A percentile compares a stretch with the other conserved stretches of the same genome.
Conservation (phyloP, 129 eudicot species). For the Pulicaria dysenterica region DNA sequence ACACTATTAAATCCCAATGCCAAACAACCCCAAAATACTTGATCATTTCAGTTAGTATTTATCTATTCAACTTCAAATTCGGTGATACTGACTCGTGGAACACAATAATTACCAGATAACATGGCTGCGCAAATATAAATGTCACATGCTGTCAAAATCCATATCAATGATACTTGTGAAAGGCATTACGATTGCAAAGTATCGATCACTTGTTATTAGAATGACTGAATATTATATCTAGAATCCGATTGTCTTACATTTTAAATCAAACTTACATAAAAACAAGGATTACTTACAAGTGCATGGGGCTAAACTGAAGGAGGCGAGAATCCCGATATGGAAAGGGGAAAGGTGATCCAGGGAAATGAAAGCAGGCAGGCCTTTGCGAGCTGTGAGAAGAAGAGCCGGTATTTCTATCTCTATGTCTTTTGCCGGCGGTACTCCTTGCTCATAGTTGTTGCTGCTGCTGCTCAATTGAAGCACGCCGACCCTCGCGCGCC, state of each 20-base stretch:
- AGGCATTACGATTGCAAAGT: no score
- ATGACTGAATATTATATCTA: not conserved
- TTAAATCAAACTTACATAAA: not conserved
- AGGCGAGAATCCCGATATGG: constrained; percentile 74
- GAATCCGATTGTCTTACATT: constrained; percentile 8
- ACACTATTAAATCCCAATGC: not conserved
- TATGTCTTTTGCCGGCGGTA: constrained; percentile 13
- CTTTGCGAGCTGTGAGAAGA: constrained; percentile 72
- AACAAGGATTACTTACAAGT: constrained; percentile 51
- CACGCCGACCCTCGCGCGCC: constrained; percentile 61
- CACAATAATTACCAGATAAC: not conserved
- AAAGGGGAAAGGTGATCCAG: constrained; percentile 75
- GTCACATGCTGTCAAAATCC: no score
- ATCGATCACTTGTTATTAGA: not conserved
- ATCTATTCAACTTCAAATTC: not conserved
- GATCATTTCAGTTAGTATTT: not conserved
- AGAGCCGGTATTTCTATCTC: constrained; percentile 73
- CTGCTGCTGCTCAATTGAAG: constrained; percentile 46
- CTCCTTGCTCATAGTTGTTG: constrained; percentile 11
- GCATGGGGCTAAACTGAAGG: constrained; percentile 84
- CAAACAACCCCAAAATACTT: constrained; percentile 8
- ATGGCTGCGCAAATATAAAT: not conserved
- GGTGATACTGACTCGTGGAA: not conserved
- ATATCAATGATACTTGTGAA: not conserved
- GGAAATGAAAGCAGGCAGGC: constrained; percentile 72